These are phyloP conservation scores for Claviceps sp. DNA, from an alignment of 2,329 filamentous ascomycete genomes.

Conservation along the genomic window DNA sequence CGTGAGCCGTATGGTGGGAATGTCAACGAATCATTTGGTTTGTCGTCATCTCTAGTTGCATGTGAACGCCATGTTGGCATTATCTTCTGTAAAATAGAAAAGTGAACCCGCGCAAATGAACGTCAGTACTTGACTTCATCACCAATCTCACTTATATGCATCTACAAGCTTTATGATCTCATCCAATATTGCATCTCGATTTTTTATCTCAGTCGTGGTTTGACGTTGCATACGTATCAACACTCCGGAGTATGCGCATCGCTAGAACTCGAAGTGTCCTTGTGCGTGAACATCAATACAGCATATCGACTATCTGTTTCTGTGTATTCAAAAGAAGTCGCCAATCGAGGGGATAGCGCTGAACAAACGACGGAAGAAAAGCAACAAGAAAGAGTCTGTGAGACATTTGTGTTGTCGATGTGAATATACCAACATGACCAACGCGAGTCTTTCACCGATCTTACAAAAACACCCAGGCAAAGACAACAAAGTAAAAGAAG, in stretches of 20 bases:
- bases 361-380: neutral
- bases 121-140: too few species aligned
- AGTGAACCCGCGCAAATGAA: too few species aligned
- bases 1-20: too few species aligned
- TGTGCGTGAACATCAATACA: neutral
- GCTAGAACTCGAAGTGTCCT: neutral
- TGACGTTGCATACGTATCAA: too few species aligned
- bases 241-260: neutral
- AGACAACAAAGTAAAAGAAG: neutral
- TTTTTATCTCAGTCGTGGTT: neutral
- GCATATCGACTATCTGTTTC: neutral
- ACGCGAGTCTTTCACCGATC: too few species aligned
- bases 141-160: neutral
- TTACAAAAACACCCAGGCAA: too few species aligned
- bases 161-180: neutral
- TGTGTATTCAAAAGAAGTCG: neutral
- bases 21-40: too few species aligned
- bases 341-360: neutral
- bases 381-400: neutral
- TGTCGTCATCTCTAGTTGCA: too few species aligned
- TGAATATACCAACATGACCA: neutral
- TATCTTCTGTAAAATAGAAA: too few species aligned
- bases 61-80: too few species aligned
- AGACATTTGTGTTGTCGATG: neutral
- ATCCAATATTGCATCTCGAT: neutral